phyloP scores from a whole-genome alignment of 768 basidiomycete species.

The Russula emetica region DNA sequence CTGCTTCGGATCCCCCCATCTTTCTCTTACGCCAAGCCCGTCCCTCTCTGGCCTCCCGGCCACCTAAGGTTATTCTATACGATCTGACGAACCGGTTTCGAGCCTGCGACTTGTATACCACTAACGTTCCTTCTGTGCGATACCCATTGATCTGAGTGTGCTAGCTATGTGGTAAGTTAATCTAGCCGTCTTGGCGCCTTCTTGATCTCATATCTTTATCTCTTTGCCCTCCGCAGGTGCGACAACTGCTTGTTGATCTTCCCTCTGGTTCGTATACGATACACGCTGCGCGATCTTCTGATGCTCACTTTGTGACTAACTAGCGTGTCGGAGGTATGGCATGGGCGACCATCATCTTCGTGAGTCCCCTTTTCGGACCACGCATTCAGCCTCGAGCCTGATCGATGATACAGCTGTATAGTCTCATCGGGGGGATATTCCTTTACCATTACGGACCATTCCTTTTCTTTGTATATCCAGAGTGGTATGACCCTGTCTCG shows the following conservation, averaged over 20 bases:
- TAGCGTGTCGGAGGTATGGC: conserved; percentile 70
- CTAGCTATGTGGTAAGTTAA: conserved; percentile 24
- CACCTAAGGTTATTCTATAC: conserved; percentile 10
- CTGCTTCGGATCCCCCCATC: background rate
- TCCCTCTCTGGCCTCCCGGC: conserved; percentile 3
- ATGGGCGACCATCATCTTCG: conserved; percentile 60
- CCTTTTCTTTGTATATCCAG: conserved; percentile 59
- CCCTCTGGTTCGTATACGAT: conserved; percentile 52
- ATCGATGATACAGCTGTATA: conserved; percentile 49
- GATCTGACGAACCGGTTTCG: conserved; percentile 10
- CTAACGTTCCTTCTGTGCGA: conserved; percentile 12
- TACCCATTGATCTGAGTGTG: conserved; percentile 14
- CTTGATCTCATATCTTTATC: conserved; percentile 6
- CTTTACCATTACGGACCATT: conserved; percentile 58
- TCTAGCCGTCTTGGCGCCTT: conserved; percentile 2
- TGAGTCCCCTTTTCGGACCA: conserved; percentile 34
- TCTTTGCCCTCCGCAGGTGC: conserved; percentile 47
- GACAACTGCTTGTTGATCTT: conserved; percentile 74
- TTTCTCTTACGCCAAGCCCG: background rate
- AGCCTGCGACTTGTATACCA: background rate
- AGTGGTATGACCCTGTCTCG: conserved; percentile 45
- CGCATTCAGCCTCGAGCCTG: conserved; percentile 12
- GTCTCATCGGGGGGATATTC: conserved; percentile 60
- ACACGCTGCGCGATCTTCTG: conserved; percentile 13
- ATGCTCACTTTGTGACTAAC: conserved; percentile 24